Base-by-base conservation (phyloP, 495 filamentous ascomycete species). In the Daldinia decipiens region DNA sequence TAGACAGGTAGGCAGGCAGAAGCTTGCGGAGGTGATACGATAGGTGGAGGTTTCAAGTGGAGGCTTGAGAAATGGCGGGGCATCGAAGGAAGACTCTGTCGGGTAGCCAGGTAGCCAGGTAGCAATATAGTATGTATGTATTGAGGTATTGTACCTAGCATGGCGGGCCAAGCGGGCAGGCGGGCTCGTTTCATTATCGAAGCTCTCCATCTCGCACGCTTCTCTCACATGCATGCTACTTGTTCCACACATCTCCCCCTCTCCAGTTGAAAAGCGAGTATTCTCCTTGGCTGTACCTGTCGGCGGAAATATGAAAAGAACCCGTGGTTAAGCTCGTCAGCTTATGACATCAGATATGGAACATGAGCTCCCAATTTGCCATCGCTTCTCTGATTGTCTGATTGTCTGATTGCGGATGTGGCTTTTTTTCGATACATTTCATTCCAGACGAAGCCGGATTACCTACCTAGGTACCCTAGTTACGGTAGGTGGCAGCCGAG, bases 341-440 rank as follows among this genome's bases (percentile, higher is more conserved):
- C 60, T 54, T 72, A 72, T 72, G 70, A 72, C 70, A 72, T 72
- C 70, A 72, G 70, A 68, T 31, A 60, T 58, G 59, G 62, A 43
- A 63, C 45, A 60, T 60, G 64, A 63, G 64, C 64, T 72, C 59
- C 69, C 59, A 15, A 55, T 59, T 59, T 47, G 59, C 68, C 31
- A 19, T 62, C 36, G 38, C n/a, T 29, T 17, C 56, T 57, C 8
- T 63, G 19, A 24, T 43, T 71, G 52, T 57, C 8, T 63, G 19
- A 24, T 43, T 71, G 52, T 21, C 19, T 56, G 53, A 67, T 59
- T 71, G 27, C 63, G 59, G 59, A 56, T 61, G 27, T 67, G 54
- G 54, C 51, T 62, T 53, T 69, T 69, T 55, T 72, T 68, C 61
- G 64, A 72, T 60, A 72, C 64, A 55, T 68, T 65, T 67, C 56